A percentile compares a stretch with the other conserved stretches of the same genome.
These are phyloP conservation scores for Phytophthora lateralis DNA, from an alignment of 352 stramenopile species.

Conservation along the genomic window DNA sequence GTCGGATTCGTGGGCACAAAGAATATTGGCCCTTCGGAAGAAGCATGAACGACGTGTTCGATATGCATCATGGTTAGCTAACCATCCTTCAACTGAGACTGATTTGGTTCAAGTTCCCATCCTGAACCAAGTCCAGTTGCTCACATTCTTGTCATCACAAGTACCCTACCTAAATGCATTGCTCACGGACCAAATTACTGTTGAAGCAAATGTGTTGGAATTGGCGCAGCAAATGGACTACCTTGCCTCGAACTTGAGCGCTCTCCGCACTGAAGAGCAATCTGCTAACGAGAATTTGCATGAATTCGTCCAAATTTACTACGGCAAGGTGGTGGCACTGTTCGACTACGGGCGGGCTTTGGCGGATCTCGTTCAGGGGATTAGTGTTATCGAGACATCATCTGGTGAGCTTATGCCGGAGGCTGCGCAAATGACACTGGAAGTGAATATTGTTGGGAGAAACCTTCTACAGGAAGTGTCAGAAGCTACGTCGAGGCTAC, in stretches of 20 bases:
- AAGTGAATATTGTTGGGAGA: slow-evolving; percentile 51
- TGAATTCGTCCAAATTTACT: slow-evolving; percentile 41
- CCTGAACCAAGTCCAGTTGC: slow-evolving; percentile 43
- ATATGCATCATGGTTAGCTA: slow-evolving; percentile 47
- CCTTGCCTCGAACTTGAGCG: slow-evolving; percentile 38
- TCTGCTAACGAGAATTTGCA: slow-evolving; percentile 32
- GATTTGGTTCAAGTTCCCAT: background rate
- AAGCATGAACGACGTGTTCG: slow-evolving; percentile 40
- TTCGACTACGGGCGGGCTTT: slow-evolving; percentile 49
- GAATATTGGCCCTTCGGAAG: slow-evolving; percentile 17
- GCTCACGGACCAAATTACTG: slow-evolving; percentile 33
- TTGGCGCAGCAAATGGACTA: slow-evolving; percentile 63
- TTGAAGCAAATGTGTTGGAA: slow-evolving; percentile 49
- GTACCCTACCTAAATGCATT: slow-evolving; percentile 42
- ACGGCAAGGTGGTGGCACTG: slow-evolving; percentile 36
- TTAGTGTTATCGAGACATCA: slow-evolving; percentile 57
- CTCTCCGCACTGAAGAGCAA: background rate
- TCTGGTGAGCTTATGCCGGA: slow-evolving; percentile 21
- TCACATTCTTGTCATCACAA: slow-evolving; percentile 49
- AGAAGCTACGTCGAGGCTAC: slow-evolving; percentile 18
- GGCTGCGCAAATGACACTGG: slow-evolving; percentile 31
- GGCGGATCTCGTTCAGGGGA: slow-evolving; percentile 56
- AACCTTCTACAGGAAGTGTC: slow-evolving; percentile 34
- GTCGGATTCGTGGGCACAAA: slow-evolving; percentile 14
- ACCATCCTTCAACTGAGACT: background rate